Base-by-base conservation (phyloP, 1,284 basidiomycete genomes). In the Rhodotorula sp. region DNA sequence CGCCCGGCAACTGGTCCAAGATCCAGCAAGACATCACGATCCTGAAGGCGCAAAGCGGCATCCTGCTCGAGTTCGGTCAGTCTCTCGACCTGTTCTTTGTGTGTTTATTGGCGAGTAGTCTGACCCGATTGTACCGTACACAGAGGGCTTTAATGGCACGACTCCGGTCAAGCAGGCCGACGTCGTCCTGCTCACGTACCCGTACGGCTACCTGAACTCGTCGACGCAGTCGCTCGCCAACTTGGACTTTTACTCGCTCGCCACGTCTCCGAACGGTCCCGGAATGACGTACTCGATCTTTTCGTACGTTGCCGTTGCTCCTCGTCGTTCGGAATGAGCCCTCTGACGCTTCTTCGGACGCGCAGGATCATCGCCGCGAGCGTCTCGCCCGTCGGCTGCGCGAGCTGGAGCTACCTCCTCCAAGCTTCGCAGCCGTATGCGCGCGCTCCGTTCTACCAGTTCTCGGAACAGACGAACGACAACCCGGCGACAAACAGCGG, bases 111-210 rank as follows among this genome's bases (percentile, higher is more conserved):
- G n/a, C n/a, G n/a, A n/a, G n/a, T n/a, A n/a, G n/a, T n/a, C n/a
- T n/a, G n/a, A n/a, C n/a, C n/a, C n/a, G n/a, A n/a, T n/a, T n/a
- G n/a, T n/a, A n/a, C n/a, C n/a, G n/a, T n/a, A n/a, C 23, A 28
- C 23, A 28, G 67, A 78, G 47, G 77, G 75, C 3, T 77, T 77
- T 59, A 78, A 75, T 59, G 69, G 67, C 28, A 65, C 72, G 4
- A 74, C 72, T 6, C 59, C 55, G 16, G 74, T 79, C 60, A 79
- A 79, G 68, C 78, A 79, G 57, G 78, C 78, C 16, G 78, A 79
- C 48, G 72, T 78, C 26, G 72, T 74, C 26, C 72, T 79, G 16
- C 69, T 79, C 38, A 73, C 70, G 14, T 79, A 79, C 60, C 78
- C 78, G 4, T 73, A 76, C 60, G 77, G 79, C 50, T 77, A 70